Evolutionary conservation across 495 filamentous ascomycete species (phyloP), one percentile per base, ranked within the genome.

Genomic region (Talaromyces thailandensis): DNA sequence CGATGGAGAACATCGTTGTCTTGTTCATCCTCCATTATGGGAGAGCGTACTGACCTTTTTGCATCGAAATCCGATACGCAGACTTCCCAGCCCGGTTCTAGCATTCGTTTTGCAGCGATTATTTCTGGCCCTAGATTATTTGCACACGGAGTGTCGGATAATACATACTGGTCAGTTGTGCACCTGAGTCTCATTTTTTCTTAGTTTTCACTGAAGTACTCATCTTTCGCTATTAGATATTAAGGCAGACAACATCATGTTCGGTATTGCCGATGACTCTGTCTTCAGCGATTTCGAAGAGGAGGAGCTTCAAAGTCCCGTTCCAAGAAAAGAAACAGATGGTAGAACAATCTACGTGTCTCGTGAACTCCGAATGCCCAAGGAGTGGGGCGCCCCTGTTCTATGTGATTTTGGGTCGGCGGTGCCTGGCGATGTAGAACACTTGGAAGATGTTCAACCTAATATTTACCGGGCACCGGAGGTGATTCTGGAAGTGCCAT

Each of bases 401-500:
- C 73, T 79, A 11, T 68, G 67, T 45, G 77, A 80, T 64, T 78
- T 78, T 68, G 76, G 75, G 53, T 71, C 70, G 25, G 73, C 76
- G 25, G 62, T 72, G 28, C 63, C 51, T 51, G 71, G 68, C 28
- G 63, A 74, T 21, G 23, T 43, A 24, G n/a, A 58, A 9, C 58
- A 50, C 24, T 65, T 60, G 32, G 63, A 68, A 51, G 67, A 63
- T 40, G 75, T 79, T 59, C 71, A 76, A 63, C 69, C 73, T 51
- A 58, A 73, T 16, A 59, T 62, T 29, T 78, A 68, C 64, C 73
- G 66, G 28, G 73, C 74, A 48, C 75, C 75, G 24, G 75, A 78
- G 62, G 73, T 76, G 21, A 67, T 72, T 58, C 69, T 77, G 35
- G 67, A 66, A 12, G 64, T 51, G 24, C 65, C 66, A 18, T 77